phyloP scores from a whole-genome alignment of 2,329 filamentous ascomycete genomes.

The Sphaerulina vaccinii region DNA sequence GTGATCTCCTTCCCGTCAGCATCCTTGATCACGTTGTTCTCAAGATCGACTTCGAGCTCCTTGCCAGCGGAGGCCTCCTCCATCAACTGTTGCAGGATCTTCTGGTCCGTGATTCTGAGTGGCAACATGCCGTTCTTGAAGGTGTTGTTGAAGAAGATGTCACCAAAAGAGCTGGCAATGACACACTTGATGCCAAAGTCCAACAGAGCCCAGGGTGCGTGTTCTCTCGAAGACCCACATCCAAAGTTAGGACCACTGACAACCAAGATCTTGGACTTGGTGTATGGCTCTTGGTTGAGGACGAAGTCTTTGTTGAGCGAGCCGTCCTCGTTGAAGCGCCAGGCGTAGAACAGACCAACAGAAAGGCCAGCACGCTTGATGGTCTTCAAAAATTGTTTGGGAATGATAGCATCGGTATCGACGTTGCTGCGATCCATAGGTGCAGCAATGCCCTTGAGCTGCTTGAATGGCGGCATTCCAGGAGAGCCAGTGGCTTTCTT shows the following conservation, averaged over 20 bases:
- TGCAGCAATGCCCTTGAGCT: conserved; percentile 81
- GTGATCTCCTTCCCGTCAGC: conserved; percentile 71
- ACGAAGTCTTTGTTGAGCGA: conserved; percentile 77
- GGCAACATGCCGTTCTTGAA: conserved; percentile 99
- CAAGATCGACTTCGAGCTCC: conserved; percentile 87
- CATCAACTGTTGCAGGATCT: conserved; percentile 67
- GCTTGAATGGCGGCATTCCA: conserved; percentile 80
- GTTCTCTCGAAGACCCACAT: conserved; percentile 87
- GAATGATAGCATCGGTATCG: conserved; percentile 99
- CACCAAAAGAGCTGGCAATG: conserved; percentile 82
- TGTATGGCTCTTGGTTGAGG: conserved; percentile 87
- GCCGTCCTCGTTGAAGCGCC: conserved; percentile 70
- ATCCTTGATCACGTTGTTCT: conserved; percentile 78
- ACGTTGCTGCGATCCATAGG: conserved; percentile 86
- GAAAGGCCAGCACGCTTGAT: conserved; percentile 97
- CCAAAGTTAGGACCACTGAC: conserved; percentile 93
- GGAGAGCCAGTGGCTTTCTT: conserved; percentile 50
- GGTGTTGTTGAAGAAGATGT: conserved; percentile 99
- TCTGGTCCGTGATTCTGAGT: conserved; percentile 68
- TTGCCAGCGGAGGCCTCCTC: conserved; percentile 74
- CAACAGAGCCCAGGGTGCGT: conserved; percentile 93
- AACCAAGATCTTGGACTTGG: conserved; percentile 81
- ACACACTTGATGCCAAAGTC: conserved; percentile 95
- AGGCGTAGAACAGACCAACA: conserved; percentile 78
- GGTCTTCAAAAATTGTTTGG: conserved; percentile 98